These are phyloP conservation scores for Emmonsia crescens DNA, from an alignment of 2,329 filamentous ascomycete species.

Conservation along the genomic window DNA sequence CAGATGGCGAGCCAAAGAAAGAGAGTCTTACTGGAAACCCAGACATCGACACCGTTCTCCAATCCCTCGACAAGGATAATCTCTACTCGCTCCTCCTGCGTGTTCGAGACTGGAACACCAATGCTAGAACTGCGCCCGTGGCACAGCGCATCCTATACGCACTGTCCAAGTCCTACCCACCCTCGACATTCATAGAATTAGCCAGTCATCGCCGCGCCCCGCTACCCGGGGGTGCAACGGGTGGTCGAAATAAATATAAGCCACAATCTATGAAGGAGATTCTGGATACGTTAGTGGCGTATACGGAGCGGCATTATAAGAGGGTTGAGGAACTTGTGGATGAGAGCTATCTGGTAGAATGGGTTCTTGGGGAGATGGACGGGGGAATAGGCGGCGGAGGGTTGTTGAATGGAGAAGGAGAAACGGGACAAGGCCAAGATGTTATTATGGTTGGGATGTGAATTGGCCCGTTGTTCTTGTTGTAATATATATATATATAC, in stretches of 20 bases:
- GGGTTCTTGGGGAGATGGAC: slow-evolving; percentile 89
- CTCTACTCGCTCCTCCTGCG: slow-evolving; percentile 72
- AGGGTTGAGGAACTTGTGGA: slow-evolving; percentile 82
- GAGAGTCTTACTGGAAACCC: slow-evolving; percentile 35
- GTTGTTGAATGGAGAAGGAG: slow-evolving; percentile 10
- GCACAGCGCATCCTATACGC: slow-evolving; percentile 77
- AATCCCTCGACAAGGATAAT: slow-evolving; percentile 70
- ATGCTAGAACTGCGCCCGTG: slow-evolving; percentile 72
- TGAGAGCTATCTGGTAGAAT: slow-evolving; percentile 89
- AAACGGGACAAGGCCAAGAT: slow-evolving; percentile 23
- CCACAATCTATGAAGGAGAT: slow-evolving; percentile 61
- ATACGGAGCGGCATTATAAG: slow-evolving; percentile 88
- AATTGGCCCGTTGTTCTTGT: neutral
- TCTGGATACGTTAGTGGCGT: slow-evolving; percentile 73
- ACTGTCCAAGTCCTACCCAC: slow-evolving; percentile 70
- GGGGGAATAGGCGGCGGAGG: slow-evolving; percentile 31
- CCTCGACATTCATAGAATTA: slow-evolving; percentile 61
- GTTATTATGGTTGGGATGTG: slow-evolving; percentile 30
- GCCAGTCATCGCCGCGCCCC: slow-evolving; percentile 28
- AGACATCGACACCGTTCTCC: slow-evolving; percentile 71
- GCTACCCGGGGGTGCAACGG: slow-evolving; percentile 18
- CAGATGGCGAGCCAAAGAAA: slow-evolving; percentile 17
- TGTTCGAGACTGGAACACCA: slow-evolving; percentile 94
- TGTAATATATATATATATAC: no score
- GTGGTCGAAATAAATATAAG: slow-evolving; percentile 17